Percentiles rank a stretch among this genome's conserved stretches.
These are phyloP conservation scores for Tolypocladium cylindrosporum DNA, from an alignment of 2,329 filamentous ascomycete species.

Conservation along the genomic window DNA sequence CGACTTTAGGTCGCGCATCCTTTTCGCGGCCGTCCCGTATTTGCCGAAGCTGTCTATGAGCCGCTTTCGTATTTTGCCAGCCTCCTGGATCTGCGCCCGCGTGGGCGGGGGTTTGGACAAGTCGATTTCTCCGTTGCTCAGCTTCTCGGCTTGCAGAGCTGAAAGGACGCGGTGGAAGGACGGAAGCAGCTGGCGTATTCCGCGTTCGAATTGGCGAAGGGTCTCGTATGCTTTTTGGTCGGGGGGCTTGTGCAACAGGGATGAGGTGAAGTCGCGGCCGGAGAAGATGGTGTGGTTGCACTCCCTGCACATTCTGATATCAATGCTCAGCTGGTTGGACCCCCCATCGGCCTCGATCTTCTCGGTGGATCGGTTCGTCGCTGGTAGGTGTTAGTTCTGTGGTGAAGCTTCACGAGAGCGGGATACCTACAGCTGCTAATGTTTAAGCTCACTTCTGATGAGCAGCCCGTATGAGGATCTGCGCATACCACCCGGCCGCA, in stretches of 20 bases:
- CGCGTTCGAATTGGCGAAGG: slow-evolving; percentile 75
- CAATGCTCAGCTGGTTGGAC: slow-evolving; percentile 52
- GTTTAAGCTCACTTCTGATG: slow-evolving; percentile 70
- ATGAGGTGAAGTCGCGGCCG: slow-evolving; percentile 67
- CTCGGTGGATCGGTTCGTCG: slow-evolving; percentile 24
- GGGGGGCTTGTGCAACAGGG: slow-evolving; percentile 56
- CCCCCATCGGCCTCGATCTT: slow-evolving; percentile 21
- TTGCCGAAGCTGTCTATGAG: slow-evolving; percentile 83
- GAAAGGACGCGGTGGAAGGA: slow-evolving; percentile 71
- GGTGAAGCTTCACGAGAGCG: not conserved
- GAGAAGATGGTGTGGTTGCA: slow-evolving; percentile 57
- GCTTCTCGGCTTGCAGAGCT: slow-evolving; percentile 51
- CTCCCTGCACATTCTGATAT: slow-evolving; percentile 86
- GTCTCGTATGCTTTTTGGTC: slow-evolving; percentile 78
- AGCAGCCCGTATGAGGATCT: slow-evolving; percentile 76
- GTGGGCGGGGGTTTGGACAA: slow-evolving; percentile 34
- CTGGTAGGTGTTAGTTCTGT: slow-evolving; percentile 1
- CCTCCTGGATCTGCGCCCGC: slow-evolving; percentile 67
- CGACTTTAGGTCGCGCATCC: slow-evolving; percentile 70
- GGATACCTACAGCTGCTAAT: slow-evolving; percentile 44
- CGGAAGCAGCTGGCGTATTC: slow-evolving; percentile 72
- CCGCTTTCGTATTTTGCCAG: slow-evolving; percentile 79
- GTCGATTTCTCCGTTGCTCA: slow-evolving; percentile 26
- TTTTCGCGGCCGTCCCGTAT: slow-evolving; percentile 72
- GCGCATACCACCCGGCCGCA: slow-evolving; percentile 91